A percentile compares a stretch with the other conserved stretches of the same genome.
Conservation (phyloP, 2,329 filamentous ascomycete species). For the Colletotrichum brevisporum region DNA sequence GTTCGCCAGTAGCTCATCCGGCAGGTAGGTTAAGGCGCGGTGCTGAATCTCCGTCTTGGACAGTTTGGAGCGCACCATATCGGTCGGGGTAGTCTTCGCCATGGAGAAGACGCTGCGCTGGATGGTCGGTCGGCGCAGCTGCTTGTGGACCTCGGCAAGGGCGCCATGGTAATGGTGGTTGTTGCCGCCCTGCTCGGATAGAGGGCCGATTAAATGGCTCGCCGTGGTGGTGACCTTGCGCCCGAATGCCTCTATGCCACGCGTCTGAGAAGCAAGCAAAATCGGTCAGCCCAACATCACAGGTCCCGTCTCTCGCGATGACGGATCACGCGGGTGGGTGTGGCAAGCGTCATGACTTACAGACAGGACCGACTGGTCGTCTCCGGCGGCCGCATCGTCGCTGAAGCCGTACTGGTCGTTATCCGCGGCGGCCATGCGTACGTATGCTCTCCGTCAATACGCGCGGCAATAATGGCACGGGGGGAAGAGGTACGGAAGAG, state of each 20-base stretch:
- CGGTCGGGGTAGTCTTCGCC: slow-evolving; percentile 90
- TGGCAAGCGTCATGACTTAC: slow-evolving; percentile 45
- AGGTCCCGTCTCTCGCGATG: slow-evolving; percentile 27
- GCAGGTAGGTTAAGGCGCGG: slow-evolving; percentile 87
- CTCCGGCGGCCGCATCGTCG: slow-evolving; percentile 60
- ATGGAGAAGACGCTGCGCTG: slow-evolving; percentile 94
- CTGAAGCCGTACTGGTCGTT: slow-evolving; percentile 60
- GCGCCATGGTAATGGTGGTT: slow-evolving; percentile 80
- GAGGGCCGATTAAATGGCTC: slow-evolving; percentile 85
- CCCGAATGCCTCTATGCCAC: slow-evolving; percentile 91
- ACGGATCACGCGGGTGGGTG: slow-evolving; percentile 32
- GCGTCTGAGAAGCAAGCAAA: slow-evolving; percentile 70
- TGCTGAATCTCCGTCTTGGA: slow-evolving; percentile 95
- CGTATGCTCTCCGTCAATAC: slow-evolving; percentile 34
- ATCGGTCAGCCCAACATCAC: slow-evolving; percentile 39
- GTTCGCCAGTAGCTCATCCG: slow-evolving; percentile 90
- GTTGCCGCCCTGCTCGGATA: slow-evolving; percentile 65
- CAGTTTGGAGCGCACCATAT: slow-evolving; percentile 91
- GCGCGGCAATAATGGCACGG: slow-evolving; percentile 37
- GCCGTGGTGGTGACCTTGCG: slow-evolving; percentile 96
- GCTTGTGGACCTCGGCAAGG: slow-evolving; percentile 89
- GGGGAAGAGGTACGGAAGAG: slow-evolving; percentile 10
- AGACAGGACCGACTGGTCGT: slow-evolving; percentile 63
- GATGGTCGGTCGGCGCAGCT: slow-evolving; percentile 85
- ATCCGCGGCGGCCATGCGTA: slow-evolving; percentile 58